Percentiles rank a stretch among this genome's conserved stretches.
Conservation (phyloP, 2,329 filamentous ascomycete genomes). For the Fusarium nisikadoi region DNA sequence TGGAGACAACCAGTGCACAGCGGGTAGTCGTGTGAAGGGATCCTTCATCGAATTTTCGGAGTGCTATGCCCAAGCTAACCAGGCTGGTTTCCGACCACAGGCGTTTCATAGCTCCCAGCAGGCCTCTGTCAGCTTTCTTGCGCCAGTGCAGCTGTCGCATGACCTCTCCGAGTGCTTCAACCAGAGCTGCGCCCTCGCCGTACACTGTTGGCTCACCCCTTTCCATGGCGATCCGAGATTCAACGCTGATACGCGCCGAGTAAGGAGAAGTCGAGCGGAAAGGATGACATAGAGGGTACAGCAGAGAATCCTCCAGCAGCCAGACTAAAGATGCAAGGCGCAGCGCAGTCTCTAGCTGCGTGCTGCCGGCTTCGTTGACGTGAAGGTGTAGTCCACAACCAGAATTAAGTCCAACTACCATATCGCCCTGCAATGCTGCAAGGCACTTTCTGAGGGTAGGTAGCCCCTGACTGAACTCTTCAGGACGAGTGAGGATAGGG, state of each 20-base stretch:
- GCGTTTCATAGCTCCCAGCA: constrained; percentile 28
- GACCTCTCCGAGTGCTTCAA: not conserved
- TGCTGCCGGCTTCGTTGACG: constrained; percentile 32
- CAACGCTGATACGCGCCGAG: constrained; percentile 29
- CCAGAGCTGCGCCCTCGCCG: constrained; percentile 15
- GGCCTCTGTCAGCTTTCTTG: constrained; percentile 15
- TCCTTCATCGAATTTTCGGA: constrained; percentile 40
- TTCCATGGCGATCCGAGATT: constrained; percentile 32
- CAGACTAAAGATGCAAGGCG: constrained; percentile 36
- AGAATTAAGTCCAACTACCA: constrained; percentile 42
- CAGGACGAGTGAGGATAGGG: constrained; percentile 31
- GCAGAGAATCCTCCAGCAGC: constrained; percentile 38
- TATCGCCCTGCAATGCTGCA: constrained; percentile 19
- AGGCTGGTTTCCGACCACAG: constrained; percentile 27
- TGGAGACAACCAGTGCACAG: constrained; percentile 41
- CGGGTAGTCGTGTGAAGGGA: constrained; percentile 37
- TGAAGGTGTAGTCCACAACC: constrained; percentile 44
- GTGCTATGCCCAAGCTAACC: constrained; percentile 12
- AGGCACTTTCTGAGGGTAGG: constrained; percentile 38
- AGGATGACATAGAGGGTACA: constrained; percentile 40
- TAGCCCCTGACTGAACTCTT: constrained; percentile 35
- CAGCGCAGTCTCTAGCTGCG: constrained; percentile 33
- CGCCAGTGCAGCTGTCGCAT: constrained; percentile 12
- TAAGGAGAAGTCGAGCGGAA: constrained; percentile 34
- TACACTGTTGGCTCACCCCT: not conserved